Conservation (phyloP, 2,329 filamentous ascomycete species). For the Fusarium sp. region DNA sequence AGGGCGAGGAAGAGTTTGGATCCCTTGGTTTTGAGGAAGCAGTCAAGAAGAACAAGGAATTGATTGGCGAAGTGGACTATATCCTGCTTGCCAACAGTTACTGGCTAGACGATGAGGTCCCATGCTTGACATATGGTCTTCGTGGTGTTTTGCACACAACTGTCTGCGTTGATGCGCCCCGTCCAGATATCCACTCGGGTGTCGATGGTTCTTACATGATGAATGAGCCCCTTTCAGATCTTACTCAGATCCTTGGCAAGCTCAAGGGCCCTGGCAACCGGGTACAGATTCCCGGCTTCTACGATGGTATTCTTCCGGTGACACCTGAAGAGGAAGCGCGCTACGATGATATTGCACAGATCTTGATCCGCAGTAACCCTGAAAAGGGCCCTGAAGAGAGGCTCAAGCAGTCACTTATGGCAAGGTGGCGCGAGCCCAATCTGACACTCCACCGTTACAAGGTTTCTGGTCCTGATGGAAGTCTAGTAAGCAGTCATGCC, state of each 20-base stretch:
- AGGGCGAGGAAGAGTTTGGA: constrained; percentile 96
- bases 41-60: constrained; percentile 80
- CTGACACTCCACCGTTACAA: constrained; percentile 94
- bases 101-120: constrained; percentile 96
- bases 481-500: constrained; percentile 89
- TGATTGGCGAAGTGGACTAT: constrained; percentile 93
- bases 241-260: constrained; percentile 84
- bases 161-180: constrained; percentile 84
- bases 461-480: constrained; percentile 90
- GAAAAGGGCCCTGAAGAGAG: constrained; percentile 69
- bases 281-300: constrained; percentile 88
- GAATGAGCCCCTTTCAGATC: constrained; percentile 91
- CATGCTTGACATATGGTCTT: constrained; percentile 93
- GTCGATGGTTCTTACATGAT: constrained; percentile 94
- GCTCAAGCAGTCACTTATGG: constrained; percentile 89
- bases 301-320: constrained; percentile 83
- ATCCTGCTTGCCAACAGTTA: constrained; percentile 97
- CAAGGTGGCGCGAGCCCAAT: constrained; percentile 94
- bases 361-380: constrained; percentile 79
- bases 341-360: constrained; percentile 85
- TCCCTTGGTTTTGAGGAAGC: constrained; percentile 91
- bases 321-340: constrained; percentile 81
- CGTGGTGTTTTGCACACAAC: constrained; percentile 95
- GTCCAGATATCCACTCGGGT: constrained; percentile 92
- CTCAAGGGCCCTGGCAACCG: constrained; percentile 85